These are phyloP conservation scores for Neurospora sp. DNA, from an alignment of 2,329 filamentous ascomycete species.

Conservation along the genomic window DNA sequence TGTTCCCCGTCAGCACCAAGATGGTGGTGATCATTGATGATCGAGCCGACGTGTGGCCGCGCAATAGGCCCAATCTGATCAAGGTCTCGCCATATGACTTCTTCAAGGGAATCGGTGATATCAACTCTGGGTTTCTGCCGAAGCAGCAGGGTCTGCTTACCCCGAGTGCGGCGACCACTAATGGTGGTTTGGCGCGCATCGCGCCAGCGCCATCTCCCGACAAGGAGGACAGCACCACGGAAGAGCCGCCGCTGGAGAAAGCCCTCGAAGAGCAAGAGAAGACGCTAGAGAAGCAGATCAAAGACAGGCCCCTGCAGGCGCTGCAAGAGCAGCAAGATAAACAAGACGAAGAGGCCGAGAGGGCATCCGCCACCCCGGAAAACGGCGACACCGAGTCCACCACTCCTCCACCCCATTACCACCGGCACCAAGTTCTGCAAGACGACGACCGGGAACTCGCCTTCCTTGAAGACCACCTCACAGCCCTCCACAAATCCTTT, in stretches of 20 bases:
- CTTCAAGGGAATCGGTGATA: slow-evolving; percentile 95
- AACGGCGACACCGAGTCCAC: slow-evolving; percentile 14
- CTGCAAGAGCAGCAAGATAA: slow-evolving; percentile 87
- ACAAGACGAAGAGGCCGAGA: slow-evolving; percentile 58
- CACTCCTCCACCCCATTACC: slow-evolving; percentile 24
- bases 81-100: slow-evolving; percentile 96
- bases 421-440: slow-evolving; percentile 66
- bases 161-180: slow-evolving; percentile 13
- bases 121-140: slow-evolving; percentile 94
- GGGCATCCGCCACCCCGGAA: slow-evolving; percentile 33
- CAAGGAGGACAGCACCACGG: slow-evolving; percentile 31
- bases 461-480: slow-evolving; percentile 66
- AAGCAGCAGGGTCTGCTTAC: slow-evolving; percentile 53
- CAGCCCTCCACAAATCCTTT: slow-evolving; percentile 65
- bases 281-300: slow-evolving; percentile 77
- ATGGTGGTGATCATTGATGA: slow-evolving; percentile 99
- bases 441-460: slow-evolving; percentile 80
- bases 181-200: slow-evolving; percentile 10
- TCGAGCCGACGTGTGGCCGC: slow-evolving; percentile 86
- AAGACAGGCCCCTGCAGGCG: slow-evolving; percentile 78
- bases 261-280: slow-evolving; percentile 71
- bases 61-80: slow-evolving; percentile 84
- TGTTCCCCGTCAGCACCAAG: slow-evolving; percentile 94
- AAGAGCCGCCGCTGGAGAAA: slow-evolving; percentile 36
- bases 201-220: slow-evolving; percentile 1